These are phyloP conservation scores for Puccinia hordei DNA, from an alignment of 1,284 basidiomycete species.

Conservation along the genomic window DNA sequence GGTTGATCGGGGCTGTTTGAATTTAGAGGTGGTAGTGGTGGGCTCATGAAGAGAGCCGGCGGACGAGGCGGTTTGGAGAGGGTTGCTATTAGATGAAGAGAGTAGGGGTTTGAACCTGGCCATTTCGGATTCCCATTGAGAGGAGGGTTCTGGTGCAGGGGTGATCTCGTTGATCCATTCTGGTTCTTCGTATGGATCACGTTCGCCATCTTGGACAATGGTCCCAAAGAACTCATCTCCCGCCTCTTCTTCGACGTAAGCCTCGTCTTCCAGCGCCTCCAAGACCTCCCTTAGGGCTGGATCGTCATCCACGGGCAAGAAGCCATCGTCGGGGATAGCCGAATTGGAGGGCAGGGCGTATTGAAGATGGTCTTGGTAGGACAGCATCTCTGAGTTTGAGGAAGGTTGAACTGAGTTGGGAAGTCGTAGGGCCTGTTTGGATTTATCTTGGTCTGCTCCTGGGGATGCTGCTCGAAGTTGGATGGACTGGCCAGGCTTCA, in stretches of 20 bases:
- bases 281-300: conserved; percentile 88
- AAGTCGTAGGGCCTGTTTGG: conserved; percentile 52
- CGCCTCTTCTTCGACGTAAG: conserved; percentile 62
- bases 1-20: conserved; percentile 45
- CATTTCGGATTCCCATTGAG: conserved; percentile 57
- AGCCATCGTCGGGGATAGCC: conserved; percentile 53
- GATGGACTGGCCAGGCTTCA: conserved; percentile 60
- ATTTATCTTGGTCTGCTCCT: conserved; percentile 46
- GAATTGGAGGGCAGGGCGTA: conserved; percentile 50
- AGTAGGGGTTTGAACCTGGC: conserved; percentile 43
- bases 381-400: conserved; percentile 52
- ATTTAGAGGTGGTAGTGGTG: conserved; percentile 58
- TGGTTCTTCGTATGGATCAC: conserved; percentile 52
- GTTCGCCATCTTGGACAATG: conserved; percentile 66
- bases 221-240: conserved; percentile 61
- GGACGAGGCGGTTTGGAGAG: conserved; percentile 53
- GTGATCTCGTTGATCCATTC: conserved; percentile 54
- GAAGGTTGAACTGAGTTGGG: conserved; percentile 62
- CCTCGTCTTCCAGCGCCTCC: conserved; percentile 94
- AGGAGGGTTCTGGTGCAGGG: conserved; percentile 67
- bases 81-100: conserved; percentile 5
- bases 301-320: conserved; percentile 79
- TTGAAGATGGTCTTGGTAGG: conserved; percentile 26
- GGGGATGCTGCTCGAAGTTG: conserved; percentile 56
- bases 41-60: conserved; percentile 55